phyloP scores from a whole-genome alignment of 1,284 basidiomycete genomes.

The Sphaerobolus stellatus region DNA sequence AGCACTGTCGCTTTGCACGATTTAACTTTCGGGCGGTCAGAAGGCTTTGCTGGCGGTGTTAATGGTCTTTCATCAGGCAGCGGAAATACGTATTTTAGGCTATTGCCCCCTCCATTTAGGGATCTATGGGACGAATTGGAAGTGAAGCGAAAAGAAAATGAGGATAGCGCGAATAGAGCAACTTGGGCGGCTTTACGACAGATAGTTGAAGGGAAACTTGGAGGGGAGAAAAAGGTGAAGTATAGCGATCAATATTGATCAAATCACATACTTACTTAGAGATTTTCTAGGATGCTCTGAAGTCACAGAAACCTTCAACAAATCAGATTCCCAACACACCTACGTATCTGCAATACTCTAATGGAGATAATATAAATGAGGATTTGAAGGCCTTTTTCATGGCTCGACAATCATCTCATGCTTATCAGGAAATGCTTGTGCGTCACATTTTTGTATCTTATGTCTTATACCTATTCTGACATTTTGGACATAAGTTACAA shows the following conservation, averaged over 20 bases:
- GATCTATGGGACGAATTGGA: slow-evolving; percentile 96
- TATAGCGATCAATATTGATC: slow-evolving; percentile 7
- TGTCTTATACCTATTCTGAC: neutral
- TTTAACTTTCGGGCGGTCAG: slow-evolving; percentile 60
- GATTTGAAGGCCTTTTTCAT: slow-evolving; percentile 58
- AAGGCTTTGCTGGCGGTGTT: slow-evolving; percentile 54
- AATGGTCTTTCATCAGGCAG: slow-evolving; percentile 42
- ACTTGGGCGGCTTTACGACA: slow-evolving; percentile 70
- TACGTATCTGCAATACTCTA: too few species aligned
- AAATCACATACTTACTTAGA: neutral
- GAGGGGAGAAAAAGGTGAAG: slow-evolving; percentile 42
- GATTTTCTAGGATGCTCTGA: too few species aligned
- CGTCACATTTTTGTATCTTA: slow-evolving; percentile 31
- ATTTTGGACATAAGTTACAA: slow-evolving; percentile 45
- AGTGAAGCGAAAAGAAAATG: slow-evolving; percentile 54
- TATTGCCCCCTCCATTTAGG: slow-evolving; percentile 80
- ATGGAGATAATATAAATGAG: slow-evolving; percentile 11
- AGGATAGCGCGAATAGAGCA: slow-evolving; percentile 65
- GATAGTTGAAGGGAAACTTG: slow-evolving; percentile 60
- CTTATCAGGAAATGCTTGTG: slow-evolving; percentile 89
- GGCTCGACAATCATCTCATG: slow-evolving; percentile 55
- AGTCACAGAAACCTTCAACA: too few species aligned
- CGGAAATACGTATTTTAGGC: slow-evolving; percentile 61
- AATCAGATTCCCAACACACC: too few species aligned
- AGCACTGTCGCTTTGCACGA: slow-evolving; percentile 83